A percentile compares a stretch with the other conserved stretches of the same genome.
phyloP scores from a whole-genome alignment of 2,329 filamentous ascomycete genomes.

The Allantophomopsis lycopodina region DNA sequence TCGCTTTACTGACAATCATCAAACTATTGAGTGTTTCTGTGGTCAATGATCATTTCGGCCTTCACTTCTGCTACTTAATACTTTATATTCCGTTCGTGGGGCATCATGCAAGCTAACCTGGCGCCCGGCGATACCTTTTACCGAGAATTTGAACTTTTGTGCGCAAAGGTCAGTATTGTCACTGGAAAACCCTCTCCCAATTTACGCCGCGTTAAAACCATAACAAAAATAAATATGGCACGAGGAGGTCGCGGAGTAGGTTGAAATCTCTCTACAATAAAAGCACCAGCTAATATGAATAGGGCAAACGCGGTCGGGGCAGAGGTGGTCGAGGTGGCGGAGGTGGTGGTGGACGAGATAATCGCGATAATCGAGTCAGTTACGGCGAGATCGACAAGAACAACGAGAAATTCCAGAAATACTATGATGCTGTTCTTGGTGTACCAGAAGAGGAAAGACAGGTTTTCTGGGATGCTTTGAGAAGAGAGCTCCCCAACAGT shows the following conservation, averaged over 20 bases:
- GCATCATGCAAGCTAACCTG: no score
- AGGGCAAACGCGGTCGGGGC: conserved; percentile 5
- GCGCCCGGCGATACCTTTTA: not conserved
- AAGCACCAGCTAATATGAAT: not conserved
- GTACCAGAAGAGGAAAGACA: conserved; percentile 66
- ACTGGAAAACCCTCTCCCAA: not conserved
- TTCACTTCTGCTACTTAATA: no score
- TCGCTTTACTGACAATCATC: no score
- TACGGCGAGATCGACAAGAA: conserved; percentile 52
- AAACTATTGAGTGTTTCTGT: no score
- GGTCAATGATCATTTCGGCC: no score
- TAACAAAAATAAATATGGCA: not conserved
- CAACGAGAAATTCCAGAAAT: conserved; percentile 76
- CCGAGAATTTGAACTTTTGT: not conserved
- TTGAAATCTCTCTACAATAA: not conserved
- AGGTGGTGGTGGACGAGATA: conserved; percentile 20
- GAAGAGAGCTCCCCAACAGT: conserved; percentile 83
- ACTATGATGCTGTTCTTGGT: conserved; percentile 68
- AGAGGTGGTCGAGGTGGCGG: conserved; percentile 10
- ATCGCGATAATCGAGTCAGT: conserved; percentile 25
- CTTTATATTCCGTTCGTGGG: no score
- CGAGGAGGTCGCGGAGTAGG: conserved; percentile 5
- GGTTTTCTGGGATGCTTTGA: conserved; percentile 73
- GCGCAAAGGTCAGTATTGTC: not conserved
- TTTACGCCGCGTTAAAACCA: not conserved